These are phyloP conservation scores for Avicennia marina DNA, from an alignment of 257 asterid genomes.

Conservation along the genomic window DNA sequence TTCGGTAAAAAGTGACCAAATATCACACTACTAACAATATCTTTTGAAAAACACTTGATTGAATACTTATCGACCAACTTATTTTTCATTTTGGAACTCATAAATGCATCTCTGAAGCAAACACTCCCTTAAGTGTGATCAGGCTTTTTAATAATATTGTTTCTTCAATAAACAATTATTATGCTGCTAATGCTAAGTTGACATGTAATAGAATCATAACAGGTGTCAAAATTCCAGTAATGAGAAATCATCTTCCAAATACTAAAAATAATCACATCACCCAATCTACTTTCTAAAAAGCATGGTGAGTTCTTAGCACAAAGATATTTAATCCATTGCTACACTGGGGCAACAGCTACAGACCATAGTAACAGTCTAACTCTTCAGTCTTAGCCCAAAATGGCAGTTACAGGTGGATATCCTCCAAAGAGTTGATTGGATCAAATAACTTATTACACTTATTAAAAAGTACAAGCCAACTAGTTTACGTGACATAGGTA, in stretches of 20 bases:
- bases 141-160: neutral
- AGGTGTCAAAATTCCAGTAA: too few relatives aligned
- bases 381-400: too few relatives aligned
- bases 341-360: too few relatives aligned
- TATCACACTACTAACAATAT: neutral
- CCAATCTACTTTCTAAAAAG: too few relatives aligned
- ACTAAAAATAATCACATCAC: too few relatives aligned
- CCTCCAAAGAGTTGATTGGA: neutral
- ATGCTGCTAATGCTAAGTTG: too few relatives aligned
- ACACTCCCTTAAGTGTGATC: neutral
- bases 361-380: too few relatives aligned
- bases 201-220: too few relatives aligned
- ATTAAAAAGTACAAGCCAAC: neutral
- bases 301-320: too few relatives aligned
- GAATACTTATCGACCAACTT: neutral
- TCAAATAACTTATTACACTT: neutral
- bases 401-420: neutral
- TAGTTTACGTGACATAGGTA: too few relatives aligned
- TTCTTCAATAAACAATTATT: neutral
- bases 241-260: too few relatives aligned
- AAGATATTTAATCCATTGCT: too few relatives aligned
- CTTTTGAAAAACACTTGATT: neutral
- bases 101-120: slow-evolving; percentile 3
- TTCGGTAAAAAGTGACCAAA: neutral
- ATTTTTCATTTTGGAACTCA: neutral